Evolutionary conservation across 2,329 filamentous ascomycete species (phyloP).

Genomic region (Lasiodiplodia sp.): DNA sequence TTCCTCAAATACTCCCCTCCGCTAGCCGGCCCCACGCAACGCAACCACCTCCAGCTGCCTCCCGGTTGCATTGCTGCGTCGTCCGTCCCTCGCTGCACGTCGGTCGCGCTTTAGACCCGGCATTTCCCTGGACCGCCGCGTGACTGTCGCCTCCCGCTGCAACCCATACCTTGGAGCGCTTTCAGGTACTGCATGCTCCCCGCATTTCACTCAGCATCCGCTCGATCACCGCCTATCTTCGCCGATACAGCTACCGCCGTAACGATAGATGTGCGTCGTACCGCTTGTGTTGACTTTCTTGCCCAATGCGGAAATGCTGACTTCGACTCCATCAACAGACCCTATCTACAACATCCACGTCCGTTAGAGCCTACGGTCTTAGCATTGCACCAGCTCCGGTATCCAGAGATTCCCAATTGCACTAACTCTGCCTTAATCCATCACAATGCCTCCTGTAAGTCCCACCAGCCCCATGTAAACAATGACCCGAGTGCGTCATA

Average conservation of each 20-base stretch:
- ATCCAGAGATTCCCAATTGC: constrained; percentile 30
- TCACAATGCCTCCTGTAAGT: constrained; percentile 66
- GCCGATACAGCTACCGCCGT: constrained; percentile 41
- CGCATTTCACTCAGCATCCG: constrained; percentile 25
- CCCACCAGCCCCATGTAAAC: constrained; percentile 30
- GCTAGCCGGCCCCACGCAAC: constrained; percentile 34
- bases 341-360: constrained; percentile 28
- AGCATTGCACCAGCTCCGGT: constrained; percentile 16
- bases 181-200: constrained; percentile 28
- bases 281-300: constrained; percentile 12
- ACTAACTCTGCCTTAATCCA: constrained; percentile 40
- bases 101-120: constrained; percentile 20
- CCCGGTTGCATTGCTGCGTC: not conserved
- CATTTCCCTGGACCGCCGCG: not conserved
- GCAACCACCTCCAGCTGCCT: constrained; percentile 15
- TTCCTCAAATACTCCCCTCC: constrained; percentile 34
- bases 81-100: constrained; percentile 23
- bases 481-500: not conserved
- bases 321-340: constrained; percentile 21
- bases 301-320: constrained; percentile 28
- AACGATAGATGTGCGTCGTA: constrained; percentile 47
- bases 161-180: constrained; percentile 5
- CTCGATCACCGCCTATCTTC: constrained; percentile 37
- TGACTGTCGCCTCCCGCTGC: not conserved
- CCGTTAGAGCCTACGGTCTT: constrained; percentile 13